A percentile compares a stretch with the other conserved stretches of the same genome.
Conservation (phyloP, 441 rosid species). For the Populus trichocarpa region DNA sequence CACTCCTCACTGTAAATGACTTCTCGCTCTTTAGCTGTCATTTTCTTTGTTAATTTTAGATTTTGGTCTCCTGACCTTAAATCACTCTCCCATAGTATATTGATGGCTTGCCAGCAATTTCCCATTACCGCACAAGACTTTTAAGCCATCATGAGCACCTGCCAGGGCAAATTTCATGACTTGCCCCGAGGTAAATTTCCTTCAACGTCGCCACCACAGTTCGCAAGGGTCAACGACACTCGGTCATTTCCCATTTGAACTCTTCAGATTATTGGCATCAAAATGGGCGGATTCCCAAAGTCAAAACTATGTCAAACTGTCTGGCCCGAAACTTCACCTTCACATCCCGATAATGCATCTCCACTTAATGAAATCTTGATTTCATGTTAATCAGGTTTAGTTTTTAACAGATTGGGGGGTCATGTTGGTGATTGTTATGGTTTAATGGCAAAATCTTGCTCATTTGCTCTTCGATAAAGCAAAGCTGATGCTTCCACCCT, state of each 20-base stretch:
- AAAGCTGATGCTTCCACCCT: conserved; percentile 99
- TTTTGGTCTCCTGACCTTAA: conserved; percentile 2
- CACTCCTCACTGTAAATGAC: neutral
- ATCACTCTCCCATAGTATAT: neutral
- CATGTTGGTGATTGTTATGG: conserved; percentile 31
- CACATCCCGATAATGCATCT: conserved; percentile 17
- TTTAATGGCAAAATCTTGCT: conserved; percentile 82
- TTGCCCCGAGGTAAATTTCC: neutral
- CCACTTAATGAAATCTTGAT: conserved; percentile 17
- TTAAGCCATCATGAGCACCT: neutral
- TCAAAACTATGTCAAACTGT: conserved; percentile 1
- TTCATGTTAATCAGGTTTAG: conserved; percentile 25
- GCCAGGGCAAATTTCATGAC: neutral
- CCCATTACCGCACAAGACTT: neutral
- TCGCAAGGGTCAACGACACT: neutral
- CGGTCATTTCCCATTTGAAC: neutral
- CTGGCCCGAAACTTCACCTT: conserved; percentile 12
- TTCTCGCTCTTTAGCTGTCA: neutral
- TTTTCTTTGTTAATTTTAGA: neutral
- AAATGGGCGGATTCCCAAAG: conserved; percentile 1
- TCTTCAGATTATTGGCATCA: neutral
- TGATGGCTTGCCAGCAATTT: neutral
- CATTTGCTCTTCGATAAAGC: conserved; percentile 92
- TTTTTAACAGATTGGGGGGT: conserved; percentile 21
- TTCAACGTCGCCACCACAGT: neutral